phyloP scores from a whole-genome alignment of 345 rosid genomes.

The Firmiana major region DNA sequence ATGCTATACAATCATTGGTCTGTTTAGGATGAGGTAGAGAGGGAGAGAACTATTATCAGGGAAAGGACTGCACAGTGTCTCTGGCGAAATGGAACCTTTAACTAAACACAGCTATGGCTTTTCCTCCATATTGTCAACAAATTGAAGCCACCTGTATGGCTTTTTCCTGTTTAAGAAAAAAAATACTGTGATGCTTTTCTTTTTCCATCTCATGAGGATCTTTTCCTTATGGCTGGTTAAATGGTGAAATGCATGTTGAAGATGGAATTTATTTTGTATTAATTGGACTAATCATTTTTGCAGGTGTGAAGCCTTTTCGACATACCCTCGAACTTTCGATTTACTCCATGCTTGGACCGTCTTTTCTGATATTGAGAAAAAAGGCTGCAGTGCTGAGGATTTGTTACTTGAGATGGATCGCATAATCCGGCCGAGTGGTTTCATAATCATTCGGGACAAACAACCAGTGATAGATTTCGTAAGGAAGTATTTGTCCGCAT shows the following conservation, averaged over 20 bases:
- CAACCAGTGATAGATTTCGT: constrained; percentile 48
- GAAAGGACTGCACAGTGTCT: background rate
- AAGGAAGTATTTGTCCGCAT: constrained; percentile 60
- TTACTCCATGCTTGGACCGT: constrained; percentile 71
- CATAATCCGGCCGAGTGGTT: constrained; percentile 79
- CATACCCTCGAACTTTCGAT: constrained; percentile 87
- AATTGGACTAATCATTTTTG: background rate
- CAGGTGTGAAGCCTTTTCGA: constrained; percentile 93
- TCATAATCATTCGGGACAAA: constrained; percentile 68
- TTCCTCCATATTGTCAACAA: background rate
- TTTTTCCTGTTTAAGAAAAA: no score
- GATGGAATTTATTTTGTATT: background rate
- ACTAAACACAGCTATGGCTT: background rate
- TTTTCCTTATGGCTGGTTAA: background rate
- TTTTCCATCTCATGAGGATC: background rate
- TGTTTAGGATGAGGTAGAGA: background rate
- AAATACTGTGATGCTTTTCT: background rate
- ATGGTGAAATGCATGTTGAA: background rate
- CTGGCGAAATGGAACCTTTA: background rate
- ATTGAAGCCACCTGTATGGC: background rate
- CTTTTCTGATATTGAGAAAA: constrained; percentile 60
- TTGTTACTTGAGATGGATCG: constrained; percentile 89
- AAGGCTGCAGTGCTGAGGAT: constrained; percentile 75
- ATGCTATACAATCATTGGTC: background rate
- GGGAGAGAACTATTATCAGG: background rate